Percentiles rank a stretch among this genome's conserved stretches.
phyloP scores from a whole-genome alignment of 805 yeast species.

The Saccharomyces paradoxus region DNA sequence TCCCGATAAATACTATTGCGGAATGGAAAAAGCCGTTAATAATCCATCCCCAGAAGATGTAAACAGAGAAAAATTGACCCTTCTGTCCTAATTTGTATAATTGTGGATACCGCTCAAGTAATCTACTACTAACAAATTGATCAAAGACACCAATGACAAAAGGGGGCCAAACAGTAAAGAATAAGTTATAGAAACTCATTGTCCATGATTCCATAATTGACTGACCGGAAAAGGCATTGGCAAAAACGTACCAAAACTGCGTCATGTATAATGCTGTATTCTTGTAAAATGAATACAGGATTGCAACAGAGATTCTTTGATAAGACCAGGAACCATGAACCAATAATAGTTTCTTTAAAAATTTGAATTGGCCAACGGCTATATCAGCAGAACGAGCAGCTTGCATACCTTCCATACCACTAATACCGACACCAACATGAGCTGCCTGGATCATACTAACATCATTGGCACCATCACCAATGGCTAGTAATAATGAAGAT shows the following conservation, averaged over 20 bases:
- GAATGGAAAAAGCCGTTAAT: constrained; percentile 92
- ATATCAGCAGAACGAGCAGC: constrained; percentile 98
- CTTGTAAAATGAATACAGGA: constrained; percentile 90
- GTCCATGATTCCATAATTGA: constrained; percentile 97
- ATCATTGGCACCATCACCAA: constrained; percentile 99
- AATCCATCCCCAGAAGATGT: constrained; percentile 96
- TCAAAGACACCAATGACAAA: constrained; percentile 94
- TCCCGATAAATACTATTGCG: constrained; percentile 68
- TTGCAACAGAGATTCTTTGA: constrained; percentile 87
- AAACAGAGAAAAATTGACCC: constrained; percentile 80
- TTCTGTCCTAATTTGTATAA: constrained; percentile 84
- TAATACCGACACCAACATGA: constrained; percentile 97
- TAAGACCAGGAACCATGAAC: constrained; percentile 99
- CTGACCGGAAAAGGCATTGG: constrained; percentile 90
- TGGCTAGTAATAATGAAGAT: constrained; percentile 67
- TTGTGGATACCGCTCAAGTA: constrained; percentile 87
- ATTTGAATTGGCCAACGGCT: constrained; percentile 92
- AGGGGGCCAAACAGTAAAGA: constrained; percentile 92
- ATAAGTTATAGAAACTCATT: constrained; percentile 86
- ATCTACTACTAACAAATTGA: constrained; percentile 86
- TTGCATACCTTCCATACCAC: constrained; percentile 99
- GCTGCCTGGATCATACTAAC: constrained; percentile 99
- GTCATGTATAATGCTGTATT: constrained; percentile 94
- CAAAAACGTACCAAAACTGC: constrained; percentile 95
- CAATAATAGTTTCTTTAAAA: constrained; percentile 66